Evolutionary conservation across 768 basidiomycete genomes (phyloP), one percentile per base, ranked within the genome.

Genomic region (Trametes coccinea): DNA sequence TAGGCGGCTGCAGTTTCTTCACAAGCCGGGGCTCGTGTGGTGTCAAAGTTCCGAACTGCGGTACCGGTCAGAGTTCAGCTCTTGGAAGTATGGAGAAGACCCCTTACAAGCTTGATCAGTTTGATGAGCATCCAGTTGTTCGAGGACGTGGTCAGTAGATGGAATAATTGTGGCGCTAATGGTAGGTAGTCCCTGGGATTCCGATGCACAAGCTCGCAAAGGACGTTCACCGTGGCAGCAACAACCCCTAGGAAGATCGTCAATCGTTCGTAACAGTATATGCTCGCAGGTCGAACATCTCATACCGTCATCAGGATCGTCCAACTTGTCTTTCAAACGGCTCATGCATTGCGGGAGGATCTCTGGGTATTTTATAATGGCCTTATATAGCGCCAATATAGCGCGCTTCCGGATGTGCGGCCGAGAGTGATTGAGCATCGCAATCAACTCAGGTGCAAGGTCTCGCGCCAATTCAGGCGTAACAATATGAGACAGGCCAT

Each of bases 81-180:
- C 30, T 17, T 29, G 29, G 31, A 6, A 14, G 29, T 7, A 4
- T 2, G 11, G 8, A 5, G 48, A 9, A 16, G 11, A 27, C 70
- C 22, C 22, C 82, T 69, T 74, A 95, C 96, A 73, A 98, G 75
- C 76, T 99, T 99, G 72, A 98, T 88, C 56, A 98, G 89, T 76
- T 99, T 99, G 74, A 99, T 99, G 61, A 99, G 82, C 93, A 98
- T 96, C 97, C 97, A 99, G 69, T 99, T 99, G 74, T 99, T 98
- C 9, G 92, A 90, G 10, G 94, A 94, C 2, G 89, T 93, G 0
- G 93, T 97, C 61, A 99, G 78, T 10, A 98, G 82, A 69, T 92
- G 93, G 74, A 98, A 99, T 56, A 98, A 74, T 67, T 92, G 91
- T 9, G 97, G 97, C 2, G 96, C 97, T 43, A 99, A 76, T 3